Percentiles rank a stretch among this genome's conserved stretches.
Evolutionary conservation across 768 basidiomycete species (phyloP).

Genomic region (Boletus speciosus): DNA sequence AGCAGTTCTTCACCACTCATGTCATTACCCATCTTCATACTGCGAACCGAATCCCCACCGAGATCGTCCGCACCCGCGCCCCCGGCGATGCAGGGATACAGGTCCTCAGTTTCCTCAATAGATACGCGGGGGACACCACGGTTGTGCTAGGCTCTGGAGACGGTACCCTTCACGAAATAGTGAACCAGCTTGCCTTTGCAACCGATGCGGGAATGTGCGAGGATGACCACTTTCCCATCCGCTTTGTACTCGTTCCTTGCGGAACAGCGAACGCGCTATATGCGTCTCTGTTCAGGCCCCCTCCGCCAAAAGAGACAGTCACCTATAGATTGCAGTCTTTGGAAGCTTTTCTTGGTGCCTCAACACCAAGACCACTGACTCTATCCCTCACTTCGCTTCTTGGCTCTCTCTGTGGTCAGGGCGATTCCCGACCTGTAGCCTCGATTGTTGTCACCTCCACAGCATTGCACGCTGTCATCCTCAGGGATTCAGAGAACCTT

Average conservation of each 20-base stretch:
- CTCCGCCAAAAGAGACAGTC: slow-evolving; percentile 20
- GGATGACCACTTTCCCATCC: slow-evolving; percentile 26
- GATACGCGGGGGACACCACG: slow-evolving; percentile 33
- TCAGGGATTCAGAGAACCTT: slow-evolving; percentile 76
- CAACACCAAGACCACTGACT: slow-evolving; percentile 42
- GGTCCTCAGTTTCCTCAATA: slow-evolving; percentile 40
- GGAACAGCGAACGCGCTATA: slow-evolving; percentile 96
- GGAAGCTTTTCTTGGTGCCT: slow-evolving; percentile 44
- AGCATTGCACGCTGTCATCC: slow-evolving; percentile 78
- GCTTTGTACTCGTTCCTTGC: slow-evolving; percentile 59
- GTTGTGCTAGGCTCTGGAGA: slow-evolving; percentile 80
- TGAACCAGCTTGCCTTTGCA: slow-evolving; percentile 50
- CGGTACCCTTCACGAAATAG: slow-evolving; percentile 87
- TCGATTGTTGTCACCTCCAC: slow-evolving; percentile 89
- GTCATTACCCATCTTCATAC: slow-evolving; percentile 60
- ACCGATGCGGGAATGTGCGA: slow-evolving; percentile 19
- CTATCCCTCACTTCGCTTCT: slow-evolving; percentile 52
- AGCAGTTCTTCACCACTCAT: slow-evolving; percentile 51
- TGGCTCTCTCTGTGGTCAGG: slow-evolving; percentile 24
- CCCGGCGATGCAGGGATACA: slow-evolving; percentile 53
- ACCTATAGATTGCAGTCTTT: slow-evolving; percentile 55
- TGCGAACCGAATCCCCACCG: slow-evolving; percentile 30
- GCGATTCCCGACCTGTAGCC: slow-evolving; percentile 29
- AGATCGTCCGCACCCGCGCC: slow-evolving; percentile 48
- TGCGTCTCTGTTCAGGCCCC: slow-evolving; percentile 66